These are phyloP conservation scores for Adansonia gregorii DNA, from an alignment of 441 rosid species.

Conservation along the genomic window DNA sequence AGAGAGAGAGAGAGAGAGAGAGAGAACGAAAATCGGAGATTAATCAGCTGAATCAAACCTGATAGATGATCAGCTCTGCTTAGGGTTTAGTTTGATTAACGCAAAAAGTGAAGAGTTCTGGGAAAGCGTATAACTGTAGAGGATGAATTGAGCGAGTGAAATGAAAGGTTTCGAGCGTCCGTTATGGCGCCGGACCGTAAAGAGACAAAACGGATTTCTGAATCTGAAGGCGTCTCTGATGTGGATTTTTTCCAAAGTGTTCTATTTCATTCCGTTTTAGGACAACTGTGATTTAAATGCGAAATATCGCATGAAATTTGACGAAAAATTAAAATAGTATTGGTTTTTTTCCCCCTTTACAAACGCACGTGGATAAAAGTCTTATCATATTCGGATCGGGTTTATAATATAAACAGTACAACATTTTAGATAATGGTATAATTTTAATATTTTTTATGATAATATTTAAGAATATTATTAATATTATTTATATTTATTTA, in stretches of 20 bases:
- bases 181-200: not conserved
- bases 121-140: not conserved
- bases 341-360: too few species aligned
- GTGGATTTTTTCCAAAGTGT: not conserved
- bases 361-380: too few species aligned
- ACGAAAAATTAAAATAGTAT: not conserved
- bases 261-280: not conserved
- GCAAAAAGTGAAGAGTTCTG: not conserved
- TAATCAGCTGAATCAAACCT: not conserved
- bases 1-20: not conserved
- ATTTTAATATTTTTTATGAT: too few species aligned
- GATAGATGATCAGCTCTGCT: not conserved
- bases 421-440: too few species aligned
- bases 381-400: too few species aligned
- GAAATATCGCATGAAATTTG: not conserved
- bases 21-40: not conserved
- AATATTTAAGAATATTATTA: too few species aligned
- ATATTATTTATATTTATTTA: too few species aligned
- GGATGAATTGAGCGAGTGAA: not conserved
- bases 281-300: not conserved
- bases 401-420: too few species aligned
- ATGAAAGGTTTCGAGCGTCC: not conserved
- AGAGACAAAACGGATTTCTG: not conserved
- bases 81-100: not conserved
- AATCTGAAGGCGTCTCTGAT: too few species aligned